phyloP scores from a whole-genome alignment of 148 eudicot genomes.

The Talinum fruticosum region DNA sequence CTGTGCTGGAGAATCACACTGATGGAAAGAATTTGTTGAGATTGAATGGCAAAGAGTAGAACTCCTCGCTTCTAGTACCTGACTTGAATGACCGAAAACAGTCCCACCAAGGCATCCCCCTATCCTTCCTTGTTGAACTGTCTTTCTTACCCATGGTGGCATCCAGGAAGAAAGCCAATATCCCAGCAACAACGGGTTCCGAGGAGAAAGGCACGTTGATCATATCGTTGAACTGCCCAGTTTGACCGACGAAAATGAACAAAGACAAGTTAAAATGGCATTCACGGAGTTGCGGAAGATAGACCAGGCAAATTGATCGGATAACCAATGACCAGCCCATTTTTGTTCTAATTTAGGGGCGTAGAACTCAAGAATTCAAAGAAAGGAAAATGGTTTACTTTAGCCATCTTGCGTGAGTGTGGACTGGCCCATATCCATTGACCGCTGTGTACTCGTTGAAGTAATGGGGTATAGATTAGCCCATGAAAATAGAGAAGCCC shows the following conservation, averaged over 20 bases:
- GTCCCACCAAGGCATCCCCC: conserved; percentile 93
- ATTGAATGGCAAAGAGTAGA: conserved; percentile 79
- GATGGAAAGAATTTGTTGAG: conserved; percentile 98
- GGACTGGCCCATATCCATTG: conserved; percentile 66
- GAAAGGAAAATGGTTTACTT: not conserved
- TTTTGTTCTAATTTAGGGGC: not conserved
- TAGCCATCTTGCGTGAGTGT: conserved; percentile 90
- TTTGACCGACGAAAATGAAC: not conserved
- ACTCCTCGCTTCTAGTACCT: conserved; percentile 84
- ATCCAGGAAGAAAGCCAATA: conserved; percentile 65
- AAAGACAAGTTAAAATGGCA: not conserved
- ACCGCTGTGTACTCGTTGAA: conserved; percentile 67
- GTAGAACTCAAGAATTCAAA: not conserved
- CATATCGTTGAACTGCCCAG: conserved; percentile 86
- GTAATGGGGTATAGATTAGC: conserved; percentile 81
- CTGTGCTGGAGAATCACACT: conserved; percentile 35
- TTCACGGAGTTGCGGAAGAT: not conserved
- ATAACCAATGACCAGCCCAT: not conserved
- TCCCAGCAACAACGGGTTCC: conserved; percentile 79
- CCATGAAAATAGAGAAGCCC: conserved; percentile 83
- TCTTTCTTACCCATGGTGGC: conserved; percentile 54
- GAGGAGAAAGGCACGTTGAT: conserved; percentile 89
- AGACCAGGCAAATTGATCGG: not conserved
- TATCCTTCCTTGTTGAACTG: conserved; percentile 55
- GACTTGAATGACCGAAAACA: conserved; percentile 66